Evolutionary conservation across 768 basidiomycete genomes (phyloP).

Genomic region (Lactifluus volemus): DNA sequence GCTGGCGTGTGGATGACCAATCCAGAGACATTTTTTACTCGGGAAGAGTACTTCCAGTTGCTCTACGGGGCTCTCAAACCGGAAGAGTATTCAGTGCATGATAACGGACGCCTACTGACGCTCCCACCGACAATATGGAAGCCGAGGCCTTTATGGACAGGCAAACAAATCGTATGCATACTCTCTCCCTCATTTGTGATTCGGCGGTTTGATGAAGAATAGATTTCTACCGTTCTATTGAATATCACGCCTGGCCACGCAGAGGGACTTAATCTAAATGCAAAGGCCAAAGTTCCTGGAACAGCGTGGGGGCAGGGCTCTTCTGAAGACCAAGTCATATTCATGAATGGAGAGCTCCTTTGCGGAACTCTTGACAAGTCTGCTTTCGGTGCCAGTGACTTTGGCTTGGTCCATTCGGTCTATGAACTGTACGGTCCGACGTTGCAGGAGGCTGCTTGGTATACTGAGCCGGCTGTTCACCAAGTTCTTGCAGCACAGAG

Average conservation of each 20-base stretch:
- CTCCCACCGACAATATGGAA: constrained; percentile 90
- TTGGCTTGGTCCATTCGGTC: constrained; percentile 93
- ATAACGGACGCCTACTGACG: constrained; percentile 59
- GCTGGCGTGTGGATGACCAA: constrained; percentile 99
- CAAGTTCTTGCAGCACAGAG: constrained; percentile 93
- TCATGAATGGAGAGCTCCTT: constrained; percentile 89
- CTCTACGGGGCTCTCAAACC: constrained; percentile 90
- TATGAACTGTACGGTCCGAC: constrained; percentile 93
- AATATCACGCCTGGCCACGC: constrained; percentile 81
- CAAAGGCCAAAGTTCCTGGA: constrained; percentile 85
- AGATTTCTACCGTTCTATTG: constrained; percentile 91
- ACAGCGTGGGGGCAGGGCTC: constrained; percentile 77
- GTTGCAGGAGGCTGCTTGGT: constrained; percentile 82
- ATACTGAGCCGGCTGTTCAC: constrained; percentile 92
- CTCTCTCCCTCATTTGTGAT: not conserved
- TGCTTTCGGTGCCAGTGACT: constrained; percentile 92
- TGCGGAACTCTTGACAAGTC: constrained; percentile 96
- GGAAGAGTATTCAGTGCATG: constrained; percentile 59
- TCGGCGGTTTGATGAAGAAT: not conserved
- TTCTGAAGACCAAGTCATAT: constrained; percentile 73
- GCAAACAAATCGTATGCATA: constrained; percentile 82
- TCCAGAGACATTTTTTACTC: constrained; percentile 88
- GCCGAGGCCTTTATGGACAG: constrained; percentile 89
- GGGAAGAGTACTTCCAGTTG: constrained; percentile 94
- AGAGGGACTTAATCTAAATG: constrained; percentile 74